These are phyloP conservation scores for Podosphaera fusca DNA, from an alignment of 2,329 filamentous ascomycete species.

Conservation along the genomic window DNA sequence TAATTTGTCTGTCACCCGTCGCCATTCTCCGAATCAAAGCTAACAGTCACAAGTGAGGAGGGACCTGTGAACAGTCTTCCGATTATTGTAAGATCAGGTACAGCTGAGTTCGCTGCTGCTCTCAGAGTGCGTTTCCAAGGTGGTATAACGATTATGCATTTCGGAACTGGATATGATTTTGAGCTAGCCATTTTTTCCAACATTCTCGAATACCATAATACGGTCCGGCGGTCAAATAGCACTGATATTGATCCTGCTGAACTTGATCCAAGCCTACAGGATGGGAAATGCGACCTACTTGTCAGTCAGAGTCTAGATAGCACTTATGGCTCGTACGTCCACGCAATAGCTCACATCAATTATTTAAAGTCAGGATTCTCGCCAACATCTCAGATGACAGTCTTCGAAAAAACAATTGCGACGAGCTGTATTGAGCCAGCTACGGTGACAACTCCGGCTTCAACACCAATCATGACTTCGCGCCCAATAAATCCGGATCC, in stretches of 20 bases:
- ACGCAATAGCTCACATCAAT: slow-evolving; percentile 7
- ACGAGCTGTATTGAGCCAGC: not conserved
- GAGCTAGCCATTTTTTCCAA: slow-evolving; percentile 9
- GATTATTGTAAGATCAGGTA: slow-evolving; percentile 6
- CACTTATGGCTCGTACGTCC: slow-evolving; percentile 8
- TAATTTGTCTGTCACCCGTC: slow-evolving; percentile 5
- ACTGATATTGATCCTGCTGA: not conserved
- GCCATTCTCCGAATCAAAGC: not conserved
- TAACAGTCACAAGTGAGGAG: slow-evolving; percentile 5
- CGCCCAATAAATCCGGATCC: not conserved
- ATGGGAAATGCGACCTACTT: slow-evolving; percentile 5
- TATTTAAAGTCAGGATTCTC: slow-evolving; percentile 5
- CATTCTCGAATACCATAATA: slow-evolving; percentile 7
- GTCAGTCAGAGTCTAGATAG: slow-evolving; percentile 6
- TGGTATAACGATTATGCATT: slow-evolving; percentile 8
- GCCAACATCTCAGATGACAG: slow-evolving; percentile 6
- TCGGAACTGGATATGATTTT: slow-evolving; percentile 8
- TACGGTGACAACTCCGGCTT: not conserved
- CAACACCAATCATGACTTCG: not conserved
- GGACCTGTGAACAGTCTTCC: slow-evolving; percentile 7
- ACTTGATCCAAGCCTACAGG: slow-evolving; percentile 3
- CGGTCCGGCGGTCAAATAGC: not conserved
- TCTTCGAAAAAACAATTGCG: slow-evolving; percentile 1
- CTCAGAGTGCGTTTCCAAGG: slow-evolving; percentile 9
- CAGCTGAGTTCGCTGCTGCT: slow-evolving; percentile 7